Base-by-base conservation (phyloP, 257 asterid species). In the Solanum appendiculatum region DNA sequence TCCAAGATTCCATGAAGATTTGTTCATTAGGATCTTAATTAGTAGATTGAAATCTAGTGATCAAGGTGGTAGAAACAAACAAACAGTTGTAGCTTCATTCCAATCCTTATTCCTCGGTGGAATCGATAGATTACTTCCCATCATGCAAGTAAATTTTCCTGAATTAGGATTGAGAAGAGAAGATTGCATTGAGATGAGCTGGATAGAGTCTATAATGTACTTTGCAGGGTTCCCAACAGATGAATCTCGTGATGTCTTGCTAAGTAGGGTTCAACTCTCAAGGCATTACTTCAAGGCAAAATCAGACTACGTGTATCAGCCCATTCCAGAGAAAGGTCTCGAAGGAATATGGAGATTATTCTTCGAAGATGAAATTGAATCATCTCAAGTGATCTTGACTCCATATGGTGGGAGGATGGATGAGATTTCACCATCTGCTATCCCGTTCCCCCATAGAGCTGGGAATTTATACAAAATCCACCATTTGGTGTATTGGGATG, bases 331-430 rank as follows among this genome's bases (percentile, higher is more conserved):
- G 82, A 31, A 31, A 85, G 83, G 82, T 42, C 51, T 85, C 1
- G 54, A 85, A 18, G 87, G 87, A 36, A 29, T 85, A 5, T 86
- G 87, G 87, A 69, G 27, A 31, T 48, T 72, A 11, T 46, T 86
- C 39, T 25, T 23, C 18, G 56, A 86, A 70, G 72, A 86, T 11
- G 83, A 34, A 48, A 73, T 73, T 4, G 0, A 23, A 69, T 9
- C 21, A 3, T 34, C 72, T 27, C 12, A 46, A 39, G 48, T 86
- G 8, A 72, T 70, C 73, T 29, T 86, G 27, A 86, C 7, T 31
- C 87, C 87, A 5, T 86, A 86, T 58, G 87, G 87, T 42, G 87
- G 87, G 4, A 48, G 34, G 58, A 72, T 86, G 87, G 18, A 72
- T 48, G 87, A 86, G 72, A 86, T 86, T 72, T 25, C 39, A 5